Evolutionary conservation across 225 moss, liverwort and hornwort genomes (phyloP).

Genomic region (Antitrichia curtipendula): DNA sequence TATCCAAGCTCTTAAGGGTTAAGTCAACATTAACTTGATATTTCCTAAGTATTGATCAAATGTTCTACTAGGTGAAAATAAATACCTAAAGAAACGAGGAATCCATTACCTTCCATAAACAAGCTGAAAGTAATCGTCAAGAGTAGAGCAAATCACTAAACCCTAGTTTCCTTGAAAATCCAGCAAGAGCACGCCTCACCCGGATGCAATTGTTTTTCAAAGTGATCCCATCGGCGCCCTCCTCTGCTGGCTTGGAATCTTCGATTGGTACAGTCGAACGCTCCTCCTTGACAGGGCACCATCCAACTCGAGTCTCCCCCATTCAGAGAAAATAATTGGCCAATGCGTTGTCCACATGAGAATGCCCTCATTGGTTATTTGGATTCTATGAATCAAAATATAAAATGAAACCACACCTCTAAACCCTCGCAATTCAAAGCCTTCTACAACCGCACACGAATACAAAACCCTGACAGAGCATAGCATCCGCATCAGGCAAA

Average conservation of each 20-base stretch:
- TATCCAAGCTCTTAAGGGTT: neutral
- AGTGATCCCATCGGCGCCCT: conserved; percentile 6
- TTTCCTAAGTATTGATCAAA: neutral
- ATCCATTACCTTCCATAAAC: conserved; percentile 51
- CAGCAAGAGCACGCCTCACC: neutral
- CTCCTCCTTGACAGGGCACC: neutral
- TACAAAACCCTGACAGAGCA: neutral
- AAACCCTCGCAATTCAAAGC: neutral
- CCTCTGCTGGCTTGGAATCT: conserved; percentile 2
- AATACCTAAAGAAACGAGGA: conserved; percentile 19
- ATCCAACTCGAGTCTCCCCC: neutral
- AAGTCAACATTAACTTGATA: neutral
- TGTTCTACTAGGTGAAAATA: neutral
- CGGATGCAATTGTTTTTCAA: conserved; percentile 15
- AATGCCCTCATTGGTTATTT: neutral
- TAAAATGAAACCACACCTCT: neutral
- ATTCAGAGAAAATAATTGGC: neutral
- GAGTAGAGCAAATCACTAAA: neutral
- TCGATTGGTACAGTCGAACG: neutral
- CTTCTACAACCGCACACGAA: neutral
- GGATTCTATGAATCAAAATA: neutral
- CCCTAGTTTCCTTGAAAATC: neutral
- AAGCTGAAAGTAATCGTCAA: neutral
- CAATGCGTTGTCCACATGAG: neutral
- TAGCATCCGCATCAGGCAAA: neutral